Conservation (phyloP, 495 filamentous ascomycete species). For the Friedmanniomyces endolithicus region DNA sequence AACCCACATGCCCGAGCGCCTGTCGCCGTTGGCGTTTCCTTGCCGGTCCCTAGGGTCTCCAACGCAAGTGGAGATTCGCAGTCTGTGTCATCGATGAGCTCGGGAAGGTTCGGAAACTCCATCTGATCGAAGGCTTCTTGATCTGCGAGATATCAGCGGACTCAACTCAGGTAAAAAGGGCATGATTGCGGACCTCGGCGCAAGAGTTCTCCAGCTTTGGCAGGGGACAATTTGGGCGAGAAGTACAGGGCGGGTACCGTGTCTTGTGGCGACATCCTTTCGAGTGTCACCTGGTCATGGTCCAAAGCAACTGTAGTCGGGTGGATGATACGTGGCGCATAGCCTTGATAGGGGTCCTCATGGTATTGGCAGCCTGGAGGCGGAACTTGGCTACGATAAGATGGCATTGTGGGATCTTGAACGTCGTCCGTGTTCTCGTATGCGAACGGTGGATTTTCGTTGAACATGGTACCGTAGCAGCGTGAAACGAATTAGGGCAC, state of each 20-base stretch:
- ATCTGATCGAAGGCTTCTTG: not conserved
- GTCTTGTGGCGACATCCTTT: not conserved
- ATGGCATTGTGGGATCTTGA: not conserved
- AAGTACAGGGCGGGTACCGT: not conserved
- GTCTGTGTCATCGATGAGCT: not conserved
- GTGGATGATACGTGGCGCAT: not conserved
- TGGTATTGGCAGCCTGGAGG: not conserved
- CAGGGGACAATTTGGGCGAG: not conserved
- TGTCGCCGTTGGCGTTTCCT: not conserved
- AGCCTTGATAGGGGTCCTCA: not conserved
- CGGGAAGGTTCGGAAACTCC: not conserved
- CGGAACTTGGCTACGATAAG: not conserved
- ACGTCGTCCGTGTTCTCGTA: not conserved
- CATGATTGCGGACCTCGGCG: not conserved
- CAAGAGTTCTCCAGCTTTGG: not conserved
- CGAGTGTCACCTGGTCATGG: not conserved
- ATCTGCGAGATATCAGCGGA: not conserved
- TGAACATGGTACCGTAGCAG: constrained; percentile 1
- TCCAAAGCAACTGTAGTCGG: not conserved
- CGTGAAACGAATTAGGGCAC: not conserved
- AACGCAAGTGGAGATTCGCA: not conserved
- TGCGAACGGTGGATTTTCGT: not conserved
- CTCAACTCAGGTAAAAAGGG: too few species aligned
- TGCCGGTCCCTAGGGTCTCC: not conserved
- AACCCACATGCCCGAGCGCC: not conserved